These are phyloP conservation scores for Solidago caesia DNA, from an alignment of 129 eudicot species.

Conservation along the genomic window DNA sequence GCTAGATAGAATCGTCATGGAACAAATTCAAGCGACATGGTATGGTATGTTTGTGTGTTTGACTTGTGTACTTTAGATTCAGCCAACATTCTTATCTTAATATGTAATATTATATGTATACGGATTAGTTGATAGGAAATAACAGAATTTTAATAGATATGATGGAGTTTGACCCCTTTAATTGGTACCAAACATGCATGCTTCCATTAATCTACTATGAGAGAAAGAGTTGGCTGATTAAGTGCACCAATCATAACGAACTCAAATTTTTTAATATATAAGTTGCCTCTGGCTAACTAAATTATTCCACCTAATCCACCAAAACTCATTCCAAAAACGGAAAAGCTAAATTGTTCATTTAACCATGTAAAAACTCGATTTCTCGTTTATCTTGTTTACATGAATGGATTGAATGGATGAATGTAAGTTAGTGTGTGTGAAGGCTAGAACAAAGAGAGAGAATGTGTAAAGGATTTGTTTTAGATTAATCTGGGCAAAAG, in stretches of 20 bases:
- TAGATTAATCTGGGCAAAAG: no score
- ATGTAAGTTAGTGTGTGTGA: no score
- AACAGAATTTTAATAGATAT: not conserved
- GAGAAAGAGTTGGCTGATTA: slow-evolving; percentile 19
- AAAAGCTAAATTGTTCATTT: not conserved
- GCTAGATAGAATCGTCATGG: no score
- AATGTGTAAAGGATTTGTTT: no score
- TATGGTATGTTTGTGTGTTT: no score
- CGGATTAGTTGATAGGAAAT: not conserved
- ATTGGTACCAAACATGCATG: not conserved
- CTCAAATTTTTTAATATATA: not conserved
- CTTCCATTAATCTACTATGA: slow-evolving; percentile 11
- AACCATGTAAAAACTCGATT: no score
- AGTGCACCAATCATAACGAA: slow-evolving; percentile 20
- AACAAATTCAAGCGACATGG: no score
- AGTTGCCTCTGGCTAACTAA: not conserved
- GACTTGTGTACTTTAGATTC: no score
- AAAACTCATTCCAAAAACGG: not conserved
- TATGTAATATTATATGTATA: not conserved
- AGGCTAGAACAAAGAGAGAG: no score
- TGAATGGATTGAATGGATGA: no score
- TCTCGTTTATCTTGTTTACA: no score
- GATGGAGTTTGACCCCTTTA: not conserved
- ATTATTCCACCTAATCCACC: slow-evolving; percentile 23
- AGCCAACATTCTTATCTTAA: not conserved